phyloP scores from a whole-genome alignment of 192 early-diverging fungal species.

The Backusella morwellensis region DNA sequence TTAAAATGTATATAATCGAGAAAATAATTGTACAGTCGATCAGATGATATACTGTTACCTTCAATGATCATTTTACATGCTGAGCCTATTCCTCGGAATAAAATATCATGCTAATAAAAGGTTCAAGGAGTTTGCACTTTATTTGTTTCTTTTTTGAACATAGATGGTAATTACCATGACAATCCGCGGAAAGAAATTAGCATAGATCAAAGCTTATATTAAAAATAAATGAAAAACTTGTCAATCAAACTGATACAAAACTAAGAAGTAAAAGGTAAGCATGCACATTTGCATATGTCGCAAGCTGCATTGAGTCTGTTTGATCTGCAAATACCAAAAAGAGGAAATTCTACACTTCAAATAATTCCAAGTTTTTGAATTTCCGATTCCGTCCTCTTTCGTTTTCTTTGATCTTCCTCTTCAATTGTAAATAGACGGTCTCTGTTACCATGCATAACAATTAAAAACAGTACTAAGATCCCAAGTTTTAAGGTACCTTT shows the following conservation, averaged over 20 bases:
- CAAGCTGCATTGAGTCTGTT: not conserved
- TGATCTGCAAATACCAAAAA: not conserved
- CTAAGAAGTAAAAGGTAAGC: not conserved
- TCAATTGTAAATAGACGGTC: too few relatives aligned
- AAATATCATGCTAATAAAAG: not conserved
- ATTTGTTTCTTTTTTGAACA: not conserved
- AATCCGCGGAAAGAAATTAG: not conserved
- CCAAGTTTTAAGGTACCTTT: not conserved
- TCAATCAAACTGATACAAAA: not conserved
- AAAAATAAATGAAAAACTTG: not conserved
- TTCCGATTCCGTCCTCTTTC: not conserved
- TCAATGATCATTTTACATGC: not conserved
- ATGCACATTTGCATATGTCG: not conserved
- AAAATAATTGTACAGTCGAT: not conserved
- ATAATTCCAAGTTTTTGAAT: not conserved
- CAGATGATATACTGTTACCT: not conserved
- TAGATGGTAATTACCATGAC: not conserved
- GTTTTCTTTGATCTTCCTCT: not conserved
- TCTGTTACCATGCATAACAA: too few relatives aligned
- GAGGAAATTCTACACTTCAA: not conserved
- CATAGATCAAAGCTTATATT: not conserved
- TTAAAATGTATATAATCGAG: not conserved
- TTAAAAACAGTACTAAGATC: not conserved
- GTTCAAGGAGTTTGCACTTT: not conserved
- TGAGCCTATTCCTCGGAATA: not conserved